These are phyloP conservation scores for Citrus medica DNA, from an alignment of 345 rosid genomes.

Conservation along the genomic window DNA sequence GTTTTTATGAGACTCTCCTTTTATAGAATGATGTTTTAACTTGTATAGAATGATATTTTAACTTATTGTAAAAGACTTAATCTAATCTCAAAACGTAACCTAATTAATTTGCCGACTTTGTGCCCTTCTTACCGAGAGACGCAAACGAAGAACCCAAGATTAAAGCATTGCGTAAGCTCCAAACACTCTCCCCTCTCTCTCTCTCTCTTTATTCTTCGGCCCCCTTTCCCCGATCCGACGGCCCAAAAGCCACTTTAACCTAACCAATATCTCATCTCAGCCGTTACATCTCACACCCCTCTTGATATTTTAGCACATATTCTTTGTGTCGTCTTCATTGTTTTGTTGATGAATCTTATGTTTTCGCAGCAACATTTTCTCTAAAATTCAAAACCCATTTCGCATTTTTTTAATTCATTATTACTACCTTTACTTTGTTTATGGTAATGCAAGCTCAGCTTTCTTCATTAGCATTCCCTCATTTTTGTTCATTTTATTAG, in stretches of 20 bases:
- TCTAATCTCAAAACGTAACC: slow-evolving; percentile 9
- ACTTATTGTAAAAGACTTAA: background rate
- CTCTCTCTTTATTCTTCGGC: background rate
- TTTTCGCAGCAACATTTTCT: slow-evolving; percentile 5
- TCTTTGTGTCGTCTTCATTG: slow-evolving; percentile 13
- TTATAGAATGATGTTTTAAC: too few relatives aligned
- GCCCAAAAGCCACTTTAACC: slow-evolving; percentile 27
- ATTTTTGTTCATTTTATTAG: background rate
- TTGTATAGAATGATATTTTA: background rate
- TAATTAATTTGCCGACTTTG: slow-evolving; percentile 12
- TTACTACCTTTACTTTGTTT: background rate
- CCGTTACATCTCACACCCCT: slow-evolving; percentile 6
- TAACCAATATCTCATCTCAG: slow-evolving; percentile 25
- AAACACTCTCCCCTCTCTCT: background rate
- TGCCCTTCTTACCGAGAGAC: slow-evolving; percentile 18
- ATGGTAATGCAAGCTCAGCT: slow-evolving; percentile 22
- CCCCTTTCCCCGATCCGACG: slow-evolving; percentile 28
- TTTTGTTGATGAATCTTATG: slow-evolving; percentile 25
- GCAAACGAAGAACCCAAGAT: slow-evolving; percentile 20
- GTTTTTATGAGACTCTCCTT: background rate
- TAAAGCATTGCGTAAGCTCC: slow-evolving; percentile 26
- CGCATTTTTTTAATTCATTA: background rate
- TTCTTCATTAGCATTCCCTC: background rate
- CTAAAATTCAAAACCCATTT: background rate
- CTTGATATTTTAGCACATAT: background rate